Evolutionary conservation across 495 filamentous ascomycete species (phyloP).

Genomic region (Chaetomium fimeti): DNA sequence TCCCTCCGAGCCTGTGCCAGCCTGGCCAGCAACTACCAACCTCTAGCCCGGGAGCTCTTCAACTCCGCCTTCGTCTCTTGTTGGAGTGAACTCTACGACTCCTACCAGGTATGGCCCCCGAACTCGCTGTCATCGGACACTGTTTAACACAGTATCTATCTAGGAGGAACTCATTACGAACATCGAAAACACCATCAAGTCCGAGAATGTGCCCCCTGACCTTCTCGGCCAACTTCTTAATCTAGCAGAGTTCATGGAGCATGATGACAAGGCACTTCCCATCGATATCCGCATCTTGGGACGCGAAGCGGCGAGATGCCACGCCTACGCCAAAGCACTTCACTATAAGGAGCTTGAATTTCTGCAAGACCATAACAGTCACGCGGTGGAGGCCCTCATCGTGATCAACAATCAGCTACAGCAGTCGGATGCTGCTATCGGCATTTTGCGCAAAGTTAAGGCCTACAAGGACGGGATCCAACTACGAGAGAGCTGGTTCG

Average conservation of each 20-base stretch:
- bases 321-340: slow-evolving; percentile 95
- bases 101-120: slow-evolving; percentile 55
- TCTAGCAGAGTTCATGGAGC: slow-evolving; percentile 98
- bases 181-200: slow-evolving; percentile 91
- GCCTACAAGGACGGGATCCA: slow-evolving; percentile 88
- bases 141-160: background rate
- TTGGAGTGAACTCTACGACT: slow-evolving; percentile 95
- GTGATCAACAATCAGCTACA: slow-evolving; percentile 98
- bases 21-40: slow-evolving; percentile 84
- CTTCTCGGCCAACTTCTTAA: slow-evolving; percentile 93
- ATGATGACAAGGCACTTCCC: slow-evolving; percentile 95
- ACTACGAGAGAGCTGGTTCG: slow-evolving; percentile 95
- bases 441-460: slow-evolving; percentile 91
- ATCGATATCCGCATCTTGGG: slow-evolving; percentile 94
- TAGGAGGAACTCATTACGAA: slow-evolving; percentile 92
- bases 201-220: slow-evolving; percentile 89
- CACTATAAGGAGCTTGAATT: slow-evolving; percentile 99
- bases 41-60: slow-evolving; percentile 89
- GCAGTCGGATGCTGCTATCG: slow-evolving; percentile 95
- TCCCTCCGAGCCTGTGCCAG: slow-evolving; percentile 90
- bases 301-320: slow-evolving; percentile 88
- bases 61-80: slow-evolving; percentile 98
- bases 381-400: slow-evolving; percentile 92
- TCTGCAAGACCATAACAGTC: slow-evolving; percentile 93
- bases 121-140: background rate